Base-by-base conservation (phyloP, 2,329 filamentous ascomycete species). In the Hortaea sp. region DNA sequence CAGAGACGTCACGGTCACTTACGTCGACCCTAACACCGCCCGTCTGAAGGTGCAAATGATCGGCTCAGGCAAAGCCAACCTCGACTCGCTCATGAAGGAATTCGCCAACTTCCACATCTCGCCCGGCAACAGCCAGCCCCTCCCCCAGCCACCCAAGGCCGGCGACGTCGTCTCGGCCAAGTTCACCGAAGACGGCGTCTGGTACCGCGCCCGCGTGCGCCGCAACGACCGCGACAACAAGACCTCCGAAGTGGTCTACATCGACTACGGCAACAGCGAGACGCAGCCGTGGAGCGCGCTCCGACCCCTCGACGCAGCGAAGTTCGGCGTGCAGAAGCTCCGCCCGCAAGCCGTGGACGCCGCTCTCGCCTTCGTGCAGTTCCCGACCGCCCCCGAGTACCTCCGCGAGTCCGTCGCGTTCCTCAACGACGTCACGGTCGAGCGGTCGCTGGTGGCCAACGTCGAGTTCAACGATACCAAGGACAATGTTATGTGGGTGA, bases 211-310 rank as follows among this genome's bases (percentile, higher is more conserved):
- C 30, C 84, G 83, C 51, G 81, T 98, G 51, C 84, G 89, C 51
- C 82, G 89, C 63, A 95, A 97, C 67, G 92, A 98, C 70, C 88
- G 92, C 51, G 78, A 89, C 6, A 83, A 82, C 60, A 88, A 92
- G 76, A 81, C 85, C 57, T 84, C 88, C 27, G 92, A 98, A 67
- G 84, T 98, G 28, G 71, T 94, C 40, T 98, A 95, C 69, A 80
- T 98, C 52, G 92, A 98, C 71, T 98, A 94, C 67, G 92, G 92
- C 58, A 98, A 98, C 75, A 84, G 79, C 46, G 92, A 98, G 69
- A 84, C 82, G 62, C 75, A 94, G 47, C 79, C 89, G 0, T 98
- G 90, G 88, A 77, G 81, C 27, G 77, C 79, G 55, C 79, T 98
- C 39, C 85, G 92, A 29, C 75, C 88, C n/a, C 77, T 98, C 42